Percentiles rank a stretch among this genome's conserved stretches.
Evolutionary conservation across 495 filamentous ascomycete species (phyloP).

Genomic region (Parachaetomium inaequale): DNA sequence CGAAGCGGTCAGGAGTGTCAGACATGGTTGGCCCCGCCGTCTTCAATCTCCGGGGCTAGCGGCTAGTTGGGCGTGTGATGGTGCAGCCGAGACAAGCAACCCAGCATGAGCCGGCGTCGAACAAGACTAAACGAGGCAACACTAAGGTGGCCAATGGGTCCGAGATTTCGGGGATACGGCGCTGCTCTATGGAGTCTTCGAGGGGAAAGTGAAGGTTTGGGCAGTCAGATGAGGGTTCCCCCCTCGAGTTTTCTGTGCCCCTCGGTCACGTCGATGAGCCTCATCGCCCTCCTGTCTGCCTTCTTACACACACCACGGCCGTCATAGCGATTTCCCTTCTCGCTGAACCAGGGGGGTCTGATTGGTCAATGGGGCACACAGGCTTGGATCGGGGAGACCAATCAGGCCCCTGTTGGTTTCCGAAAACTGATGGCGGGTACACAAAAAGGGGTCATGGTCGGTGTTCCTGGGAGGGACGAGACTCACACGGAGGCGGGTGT

Average conservation of each 20-base stretch:
- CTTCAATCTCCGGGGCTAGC: conserved; percentile 14
- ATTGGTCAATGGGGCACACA: conserved; percentile 18
- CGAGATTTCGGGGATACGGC: conserved; percentile 10
- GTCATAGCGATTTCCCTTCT: conserved; percentile 3
- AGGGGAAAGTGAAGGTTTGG: conserved; percentile 12
- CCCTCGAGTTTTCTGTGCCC: conserved; percentile 18
- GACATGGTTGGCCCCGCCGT: conserved; percentile 25
- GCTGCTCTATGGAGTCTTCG: conserved; percentile 8
- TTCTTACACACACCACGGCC: neutral
- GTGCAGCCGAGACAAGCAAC: conserved; percentile 22
- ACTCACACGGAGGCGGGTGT: neutral
- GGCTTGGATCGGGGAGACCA: neutral
- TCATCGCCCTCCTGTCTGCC: conserved; percentile 1
- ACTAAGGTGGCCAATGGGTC: conserved; percentile 17
- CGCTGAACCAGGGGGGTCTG: conserved; percentile 12
- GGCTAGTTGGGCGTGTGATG: conserved; percentile 11
- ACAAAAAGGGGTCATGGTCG: neutral
- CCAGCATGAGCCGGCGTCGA: conserved; percentile 8
- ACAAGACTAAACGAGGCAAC: conserved; percentile 22
- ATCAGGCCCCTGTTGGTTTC: neutral
- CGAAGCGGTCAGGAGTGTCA: conserved; percentile 12
- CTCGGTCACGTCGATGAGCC: conserved; percentile 11
- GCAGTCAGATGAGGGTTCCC: conserved; percentile 2
- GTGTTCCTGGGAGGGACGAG: neutral
- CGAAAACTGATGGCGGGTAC: neutral